Evolutionary conservation across 306 rosid genomes (phyloP), one percentile per base, ranked within the genome.

Genomic region (Fagus sylvatica): DNA sequence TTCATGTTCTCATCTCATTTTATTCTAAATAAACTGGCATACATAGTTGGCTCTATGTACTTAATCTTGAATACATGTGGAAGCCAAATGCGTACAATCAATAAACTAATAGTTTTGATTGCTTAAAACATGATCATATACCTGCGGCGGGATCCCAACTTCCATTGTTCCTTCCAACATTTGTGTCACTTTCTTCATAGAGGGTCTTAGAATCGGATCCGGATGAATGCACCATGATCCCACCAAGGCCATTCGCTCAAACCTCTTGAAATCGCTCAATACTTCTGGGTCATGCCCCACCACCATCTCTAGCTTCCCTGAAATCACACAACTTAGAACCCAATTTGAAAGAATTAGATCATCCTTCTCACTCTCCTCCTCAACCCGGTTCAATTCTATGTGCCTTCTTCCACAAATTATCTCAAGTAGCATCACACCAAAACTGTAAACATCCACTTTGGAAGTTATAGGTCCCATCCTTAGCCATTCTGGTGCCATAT

Each of bases 401-500:
- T 72, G 81, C 69, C 72, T 83, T 46, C 66, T 84, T 62, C 66
- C 71, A 46, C 86, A 83, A 34, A 74, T 78, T 69, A 78, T 70
- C 71, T 83, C 83, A 6, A 74, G 67, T 30, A 78, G 17, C 80
- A 83, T 62, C 49, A 78, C 70, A 30, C 86, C 86, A 70, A 74
- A 78, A 57, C 86, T 78, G 74, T 69, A 83, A n/a, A 83, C 55
- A 15, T 83, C 86, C 43, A 83, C 83, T 78, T 83, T 83, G 33
- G 77, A 36, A 10, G 80, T 74, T 74, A 84, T 36, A 5, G 84
- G 82, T 73, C 72, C 74, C 60, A 65, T 53, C 53, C 36, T 76
- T 43, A 80, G 76, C 84, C 84, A 84, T 53, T 80, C 87, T 57
- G 82, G 87, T 41, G 84, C 82, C 46, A 80, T 76, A 37, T 84